These are phyloP conservation scores for Candida broadrunensis DNA, from an alignment of 805 yeast genomes.

Conservation along the genomic window DNA sequence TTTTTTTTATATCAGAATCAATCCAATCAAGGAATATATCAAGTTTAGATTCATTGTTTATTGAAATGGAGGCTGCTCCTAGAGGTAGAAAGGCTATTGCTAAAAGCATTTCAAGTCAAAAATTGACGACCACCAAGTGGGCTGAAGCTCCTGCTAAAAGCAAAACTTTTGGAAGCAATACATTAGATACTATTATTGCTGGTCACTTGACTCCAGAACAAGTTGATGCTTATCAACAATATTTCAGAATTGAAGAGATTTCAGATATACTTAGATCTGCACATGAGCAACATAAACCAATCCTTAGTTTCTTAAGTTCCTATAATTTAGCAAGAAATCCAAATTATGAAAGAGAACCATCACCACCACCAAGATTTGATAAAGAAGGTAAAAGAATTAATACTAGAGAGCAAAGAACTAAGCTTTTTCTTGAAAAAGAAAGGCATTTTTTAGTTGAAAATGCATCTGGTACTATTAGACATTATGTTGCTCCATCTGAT, in stretches of 20 bases:
- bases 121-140: conserved; percentile 24
- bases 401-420: conserved; percentile 70
- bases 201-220: conserved; percentile 65
- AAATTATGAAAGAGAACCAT: conserved; percentile 57
- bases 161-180: conserved; percentile 16
- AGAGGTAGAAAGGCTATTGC: conserved; percentile 5
- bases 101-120: not conserved
- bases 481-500: conserved; percentile 75
- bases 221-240: conserved; percentile 65
- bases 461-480: conserved; percentile 70
- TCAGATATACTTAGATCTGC: conserved; percentile 49
- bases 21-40: too few relatives aligned
- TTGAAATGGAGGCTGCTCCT: too few relatives aligned
- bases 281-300: conserved; percentile 23
- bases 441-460: conserved; percentile 74
- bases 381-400: conserved; percentile 77
- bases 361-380: conserved; percentile 94
- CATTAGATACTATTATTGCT: conserved; percentile 33
- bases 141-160: conserved; percentile 28
- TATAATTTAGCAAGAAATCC: conserved; percentile 23
- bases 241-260: conserved; percentile 78
- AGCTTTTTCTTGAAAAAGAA: conserved; percentile 67
- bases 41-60: too few relatives aligned
- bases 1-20: too few relatives aligned
- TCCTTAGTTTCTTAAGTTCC: conserved; percentile 51